These are phyloP conservation scores for Amanita polypyramis DNA, from an alignment of 768 basidiomycete genomes.

Conservation along the genomic window DNA sequence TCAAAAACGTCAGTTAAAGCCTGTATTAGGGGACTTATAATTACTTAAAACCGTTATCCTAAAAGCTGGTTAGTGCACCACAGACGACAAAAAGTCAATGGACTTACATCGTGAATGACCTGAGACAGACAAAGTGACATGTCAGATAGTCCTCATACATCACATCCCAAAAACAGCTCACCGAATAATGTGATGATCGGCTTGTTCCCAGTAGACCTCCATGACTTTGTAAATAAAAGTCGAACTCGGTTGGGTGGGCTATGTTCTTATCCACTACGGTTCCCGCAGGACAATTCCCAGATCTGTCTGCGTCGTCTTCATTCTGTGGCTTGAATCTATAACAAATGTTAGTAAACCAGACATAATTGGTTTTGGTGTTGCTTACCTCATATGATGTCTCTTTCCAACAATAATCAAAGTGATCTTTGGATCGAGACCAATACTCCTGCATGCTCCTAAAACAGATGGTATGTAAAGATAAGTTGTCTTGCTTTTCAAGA, in stretches of 20 bases:
- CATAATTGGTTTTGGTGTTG: not conserved
- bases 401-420: slow-evolving; percentile 78
- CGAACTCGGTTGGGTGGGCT: slow-evolving; percentile 61
- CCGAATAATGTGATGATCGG: slow-evolving; percentile 35
- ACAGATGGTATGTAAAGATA: not conserved
- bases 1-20: not conserved
- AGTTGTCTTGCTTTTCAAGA: not conserved
- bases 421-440: slow-evolving; percentile 53
- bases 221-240: slow-evolving; percentile 73
- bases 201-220: slow-evolving; percentile 72
- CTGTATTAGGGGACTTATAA: not conserved
- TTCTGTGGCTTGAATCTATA: slow-evolving; percentile 23
- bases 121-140: slow-evolving; percentile 11
- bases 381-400: slow-evolving; percentile 49
- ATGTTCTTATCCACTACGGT: slow-evolving; percentile 69
- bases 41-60: slow-evolving; percentile 55
- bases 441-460: slow-evolving; percentile 50
- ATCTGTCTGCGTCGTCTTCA: slow-evolving; percentile 41
- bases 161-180: slow-evolving; percentile 19
- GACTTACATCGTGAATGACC: slow-evolving; percentile 33
- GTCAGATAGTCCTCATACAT: not conserved
- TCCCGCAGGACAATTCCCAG: slow-evolving; percentile 68
- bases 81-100: not conserved
- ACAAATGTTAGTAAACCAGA: slow-evolving; percentile 1
- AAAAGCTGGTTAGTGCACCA: not conserved